Conservation (phyloP, 2,329 filamentous ascomycete species). For the Diaporthe batatas region DNA sequence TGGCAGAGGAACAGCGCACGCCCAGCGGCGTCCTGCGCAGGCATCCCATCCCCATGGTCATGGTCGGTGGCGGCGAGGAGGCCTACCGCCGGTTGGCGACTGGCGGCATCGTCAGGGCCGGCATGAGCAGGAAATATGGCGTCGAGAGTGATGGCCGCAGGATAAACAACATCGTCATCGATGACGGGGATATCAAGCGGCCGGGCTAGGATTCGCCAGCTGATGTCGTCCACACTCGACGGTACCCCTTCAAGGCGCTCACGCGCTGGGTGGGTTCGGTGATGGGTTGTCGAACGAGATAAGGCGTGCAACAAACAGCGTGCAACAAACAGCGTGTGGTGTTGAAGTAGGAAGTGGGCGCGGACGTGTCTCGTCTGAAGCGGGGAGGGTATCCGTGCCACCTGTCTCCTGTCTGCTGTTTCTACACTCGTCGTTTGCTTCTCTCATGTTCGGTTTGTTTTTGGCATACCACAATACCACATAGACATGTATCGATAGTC, state of each 20-base stretch:
- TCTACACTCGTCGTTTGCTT: not conserved
- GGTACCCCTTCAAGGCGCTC: not conserved
- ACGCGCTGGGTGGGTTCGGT: not conserved
- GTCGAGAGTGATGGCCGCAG: conserved; percentile 84
- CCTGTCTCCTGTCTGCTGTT: not conserved
- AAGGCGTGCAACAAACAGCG: not conserved
- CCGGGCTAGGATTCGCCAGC: not conserved
- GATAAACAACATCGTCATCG: conserved; percentile 83
- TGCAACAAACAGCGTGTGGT: not conserved
- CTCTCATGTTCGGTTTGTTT: not conserved
- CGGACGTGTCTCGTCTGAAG: not conserved
- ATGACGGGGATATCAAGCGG: conserved; percentile 50
- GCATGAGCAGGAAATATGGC: conserved; percentile 82
- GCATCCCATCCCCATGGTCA: conserved; percentile 83
- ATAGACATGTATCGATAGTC: conserved; percentile 11
- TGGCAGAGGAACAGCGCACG: conserved; percentile 81
- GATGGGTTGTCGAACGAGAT: not conserved
- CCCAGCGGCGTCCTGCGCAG: conserved; percentile 76
- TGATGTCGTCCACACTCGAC: not conserved
- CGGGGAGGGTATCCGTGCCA: not conserved
- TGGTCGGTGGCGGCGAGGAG: conserved; percentile 79
- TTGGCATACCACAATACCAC: not conserved
- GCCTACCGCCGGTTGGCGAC: conserved; percentile 72
- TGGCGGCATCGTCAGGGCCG: conserved; percentile 72
- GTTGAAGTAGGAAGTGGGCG: not conserved